phyloP scores from a whole-genome alignment of 176 grass and related monocot genomes.

The Canna indica region DNA sequence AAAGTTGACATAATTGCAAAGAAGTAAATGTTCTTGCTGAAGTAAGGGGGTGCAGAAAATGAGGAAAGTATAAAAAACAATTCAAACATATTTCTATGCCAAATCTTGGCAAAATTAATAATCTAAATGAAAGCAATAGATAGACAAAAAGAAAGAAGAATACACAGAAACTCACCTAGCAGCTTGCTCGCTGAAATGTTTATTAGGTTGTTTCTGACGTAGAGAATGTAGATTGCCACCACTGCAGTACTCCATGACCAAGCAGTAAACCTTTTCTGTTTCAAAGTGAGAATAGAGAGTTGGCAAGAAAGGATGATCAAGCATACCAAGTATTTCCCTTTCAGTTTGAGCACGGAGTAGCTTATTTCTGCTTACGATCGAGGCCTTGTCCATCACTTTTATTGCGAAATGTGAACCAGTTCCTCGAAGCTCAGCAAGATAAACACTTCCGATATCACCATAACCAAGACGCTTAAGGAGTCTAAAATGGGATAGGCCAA shows the following conservation, averaged over 20 bases:
- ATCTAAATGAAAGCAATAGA: not conserved
- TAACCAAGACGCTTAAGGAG: not conserved
- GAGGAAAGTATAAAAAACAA: too few species aligned
- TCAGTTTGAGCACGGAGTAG: not conserved
- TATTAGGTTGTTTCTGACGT: not conserved
- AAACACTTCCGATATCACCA: not conserved
- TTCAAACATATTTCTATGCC: too few species aligned
- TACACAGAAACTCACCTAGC: not conserved
- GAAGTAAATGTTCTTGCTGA: too few species aligned
- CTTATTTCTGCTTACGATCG: not conserved
- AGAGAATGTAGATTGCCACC: not conserved
- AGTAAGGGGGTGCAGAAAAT: too few species aligned
- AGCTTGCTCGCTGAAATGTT: not conserved
- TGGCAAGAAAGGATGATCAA: not conserved
- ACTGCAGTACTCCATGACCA: slow-evolving; percentile 2
- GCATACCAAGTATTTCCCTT: not conserved
- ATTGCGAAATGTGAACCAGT: not conserved
- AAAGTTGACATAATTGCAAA: too few species aligned
- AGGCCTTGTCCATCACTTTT: not conserved
- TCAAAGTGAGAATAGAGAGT: not conserved
- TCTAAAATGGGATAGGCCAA: not conserved
- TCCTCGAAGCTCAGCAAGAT: not conserved
- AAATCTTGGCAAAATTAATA: too few species aligned
- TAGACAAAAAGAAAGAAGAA: not conserved
- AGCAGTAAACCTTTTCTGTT: not conserved